Conservation (phyloP, 1,284 basidiomycete species). For the Meira nashicola region DNA sequence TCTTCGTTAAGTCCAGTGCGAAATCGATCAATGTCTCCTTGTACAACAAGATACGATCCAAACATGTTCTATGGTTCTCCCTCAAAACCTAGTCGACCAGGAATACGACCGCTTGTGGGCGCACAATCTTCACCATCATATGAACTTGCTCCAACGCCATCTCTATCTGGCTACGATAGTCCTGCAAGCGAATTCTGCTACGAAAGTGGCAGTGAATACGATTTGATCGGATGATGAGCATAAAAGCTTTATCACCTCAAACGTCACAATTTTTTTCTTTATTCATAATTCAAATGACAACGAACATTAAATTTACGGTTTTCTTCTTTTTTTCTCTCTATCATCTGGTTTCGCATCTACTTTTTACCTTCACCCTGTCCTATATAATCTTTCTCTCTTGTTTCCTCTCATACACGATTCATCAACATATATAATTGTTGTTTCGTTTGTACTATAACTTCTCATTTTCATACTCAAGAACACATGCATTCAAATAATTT, state of each 20-base stretch:
- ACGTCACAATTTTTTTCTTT: not conserved
- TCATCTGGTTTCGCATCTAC: not conserved
- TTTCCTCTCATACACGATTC: not conserved
- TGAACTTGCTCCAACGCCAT: constrained; percentile 4
- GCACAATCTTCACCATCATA: constrained; percentile 9
- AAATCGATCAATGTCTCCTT: constrained; percentile 2
- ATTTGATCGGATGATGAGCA: constrained; percentile 21
- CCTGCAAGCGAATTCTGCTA: constrained; percentile 39
- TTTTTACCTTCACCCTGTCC: no score
- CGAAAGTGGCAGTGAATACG: constrained; percentile 50
- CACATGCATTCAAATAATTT: no score
- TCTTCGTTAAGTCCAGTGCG: not conserved
- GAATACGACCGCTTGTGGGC: no score
- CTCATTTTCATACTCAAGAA: no score
- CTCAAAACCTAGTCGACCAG: not conserved
- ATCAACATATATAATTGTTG: not conserved
- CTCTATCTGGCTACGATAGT: constrained; percentile 34
- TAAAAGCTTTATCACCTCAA: not conserved
- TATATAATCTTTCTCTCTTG: not conserved
- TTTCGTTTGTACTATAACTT: not conserved
- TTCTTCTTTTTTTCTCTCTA: not conserved
- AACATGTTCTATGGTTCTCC: not conserved
- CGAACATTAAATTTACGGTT: not conserved
- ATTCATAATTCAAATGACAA: not conserved
- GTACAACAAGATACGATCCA: not conserved